These are phyloP conservation scores for Venturia effusa DNA, from an alignment of 2,329 filamentous ascomycete species.

Conservation along the genomic window DNA sequence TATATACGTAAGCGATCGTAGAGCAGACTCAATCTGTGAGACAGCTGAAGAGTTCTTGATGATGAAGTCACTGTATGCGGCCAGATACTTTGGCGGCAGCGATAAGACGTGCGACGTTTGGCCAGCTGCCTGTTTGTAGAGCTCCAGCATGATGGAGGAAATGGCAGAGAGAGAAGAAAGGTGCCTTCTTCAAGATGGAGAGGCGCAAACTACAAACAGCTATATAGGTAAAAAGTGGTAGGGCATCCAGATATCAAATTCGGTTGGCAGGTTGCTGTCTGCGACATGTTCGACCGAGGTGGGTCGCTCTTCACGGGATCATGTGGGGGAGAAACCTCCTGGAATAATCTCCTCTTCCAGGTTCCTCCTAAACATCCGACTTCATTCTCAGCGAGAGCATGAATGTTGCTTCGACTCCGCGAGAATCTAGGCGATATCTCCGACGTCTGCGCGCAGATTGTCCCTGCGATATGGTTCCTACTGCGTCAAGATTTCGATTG, in stretches of 20 bases:
- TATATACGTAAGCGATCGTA: conserved; percentile 90
- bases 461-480: no score
- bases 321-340: no score
- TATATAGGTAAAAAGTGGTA: not conserved
- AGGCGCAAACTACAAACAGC: not conserved
- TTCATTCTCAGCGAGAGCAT: no score
- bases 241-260: no score
- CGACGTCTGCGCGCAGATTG: no score
- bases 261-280: not conserved
- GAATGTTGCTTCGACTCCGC: no score
- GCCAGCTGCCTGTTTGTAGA: conserved; percentile 4
- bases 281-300: not conserved
- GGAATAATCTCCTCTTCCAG: no score
- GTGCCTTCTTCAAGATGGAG: not conserved
- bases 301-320: not conserved
- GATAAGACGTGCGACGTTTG: conserved; percentile 36
- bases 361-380: no score
- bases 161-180: not conserved
- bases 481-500: no score
- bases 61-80: conserved; percentile 80
- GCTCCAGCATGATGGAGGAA: conserved; percentile 4
- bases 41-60: conserved; percentile 89
- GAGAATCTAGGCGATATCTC: no score
- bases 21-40: conserved; percentile 84
- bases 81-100: conserved; percentile 54